phyloP scores from a whole-genome alignment of 2,329 filamentous ascomycete genomes.

The Purpureocillium lavendulum region DNA sequence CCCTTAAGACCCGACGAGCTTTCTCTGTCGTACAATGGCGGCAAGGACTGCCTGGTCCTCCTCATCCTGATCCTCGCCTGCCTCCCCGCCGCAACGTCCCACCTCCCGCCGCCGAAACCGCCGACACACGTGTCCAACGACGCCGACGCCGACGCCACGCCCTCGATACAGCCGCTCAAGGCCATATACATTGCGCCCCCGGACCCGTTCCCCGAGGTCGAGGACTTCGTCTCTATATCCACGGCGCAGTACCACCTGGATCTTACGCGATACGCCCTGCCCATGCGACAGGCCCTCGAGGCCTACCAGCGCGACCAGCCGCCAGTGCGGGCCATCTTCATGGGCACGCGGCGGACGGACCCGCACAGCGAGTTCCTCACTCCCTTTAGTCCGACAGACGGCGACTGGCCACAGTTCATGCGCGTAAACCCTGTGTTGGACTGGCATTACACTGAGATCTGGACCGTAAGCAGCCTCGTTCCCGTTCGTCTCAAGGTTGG shows the following conservation, averaged over 20 bases:
- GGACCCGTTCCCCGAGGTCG: conserved; percentile 79
- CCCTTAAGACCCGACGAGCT: conserved; percentile 60
- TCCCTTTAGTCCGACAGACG: conserved; percentile 81
- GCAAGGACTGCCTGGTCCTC: conserved; percentile 94
- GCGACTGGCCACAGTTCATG: conserved; percentile 87
- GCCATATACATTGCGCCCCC: conserved; percentile 83
- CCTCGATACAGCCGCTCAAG: conserved; percentile 47
- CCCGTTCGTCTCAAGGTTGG: background rate
- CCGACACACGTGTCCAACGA: conserved; percentile 1
- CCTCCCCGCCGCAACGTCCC: conserved; percentile 28
- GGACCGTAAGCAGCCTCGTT: conserved; percentile 56
- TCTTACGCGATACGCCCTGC: conserved; percentile 62
- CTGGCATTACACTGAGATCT: conserved; percentile 94
- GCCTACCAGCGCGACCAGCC: conserved; percentile 62
- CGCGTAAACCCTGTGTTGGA: conserved; percentile 92
- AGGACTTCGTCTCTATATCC: conserved; percentile 68
- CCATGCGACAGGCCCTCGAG: conserved; percentile 76
- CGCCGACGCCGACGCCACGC: conserved; percentile 5
- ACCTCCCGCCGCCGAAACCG: conserved; percentile 13
- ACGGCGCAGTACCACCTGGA: conserved; percentile 64
- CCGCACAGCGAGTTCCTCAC: conserved; percentile 74
- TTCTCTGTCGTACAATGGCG: conserved; percentile 92
- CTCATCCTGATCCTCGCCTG: conserved; percentile 75
- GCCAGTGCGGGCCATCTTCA: conserved; percentile 50
- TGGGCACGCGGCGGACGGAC: conserved; percentile 76